Percentiles rank a stretch among this genome's conserved stretches.
Conservation (phyloP, 345 rosid species). For the Streptanthus diversifolius region DNA sequence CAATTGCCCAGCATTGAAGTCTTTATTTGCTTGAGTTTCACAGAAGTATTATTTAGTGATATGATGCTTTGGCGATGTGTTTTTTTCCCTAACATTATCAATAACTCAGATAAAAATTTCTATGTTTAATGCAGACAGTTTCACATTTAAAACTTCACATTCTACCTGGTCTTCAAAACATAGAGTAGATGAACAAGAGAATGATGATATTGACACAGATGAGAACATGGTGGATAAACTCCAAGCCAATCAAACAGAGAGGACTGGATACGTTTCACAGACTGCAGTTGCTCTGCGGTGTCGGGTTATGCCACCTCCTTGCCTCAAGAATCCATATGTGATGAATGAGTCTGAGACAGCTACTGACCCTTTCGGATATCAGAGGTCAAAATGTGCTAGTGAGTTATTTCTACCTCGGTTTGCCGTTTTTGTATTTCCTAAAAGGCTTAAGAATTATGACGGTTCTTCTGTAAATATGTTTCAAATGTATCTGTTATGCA, state of each 20-base stretch:
- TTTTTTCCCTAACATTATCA: neutral
- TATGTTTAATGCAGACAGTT: conserved; percentile 37
- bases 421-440: neutral
- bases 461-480: neutral
- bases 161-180: conserved; percentile 44
- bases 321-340: conserved; percentile 85
- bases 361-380: conserved; percentile 67
- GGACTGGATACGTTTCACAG: conserved; percentile 61
- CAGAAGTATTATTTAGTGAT: neutral
- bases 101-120: conserved; percentile 1
- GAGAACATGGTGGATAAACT: conserved; percentile 43
- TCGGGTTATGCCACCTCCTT: conserved; percentile 91
- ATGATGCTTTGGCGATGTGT: neutral
- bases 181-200: conserved; percentile 45
- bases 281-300: conserved; percentile 87
- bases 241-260: conserved; percentile 33
- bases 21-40: neutral
- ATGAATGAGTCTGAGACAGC: conserved; percentile 48
- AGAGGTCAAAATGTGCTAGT: conserved; percentile 91
- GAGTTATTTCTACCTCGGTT: neutral
- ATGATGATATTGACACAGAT: conserved; percentile 41
- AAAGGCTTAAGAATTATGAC: neutral
- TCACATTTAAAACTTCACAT: conserved; percentile 40
- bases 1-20: neutral
- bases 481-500: conserved; percentile 29